phyloP scores from a whole-genome alignment of 1,284 basidiomycete species.

The Cutaneotrichosporon mucoides region DNA sequence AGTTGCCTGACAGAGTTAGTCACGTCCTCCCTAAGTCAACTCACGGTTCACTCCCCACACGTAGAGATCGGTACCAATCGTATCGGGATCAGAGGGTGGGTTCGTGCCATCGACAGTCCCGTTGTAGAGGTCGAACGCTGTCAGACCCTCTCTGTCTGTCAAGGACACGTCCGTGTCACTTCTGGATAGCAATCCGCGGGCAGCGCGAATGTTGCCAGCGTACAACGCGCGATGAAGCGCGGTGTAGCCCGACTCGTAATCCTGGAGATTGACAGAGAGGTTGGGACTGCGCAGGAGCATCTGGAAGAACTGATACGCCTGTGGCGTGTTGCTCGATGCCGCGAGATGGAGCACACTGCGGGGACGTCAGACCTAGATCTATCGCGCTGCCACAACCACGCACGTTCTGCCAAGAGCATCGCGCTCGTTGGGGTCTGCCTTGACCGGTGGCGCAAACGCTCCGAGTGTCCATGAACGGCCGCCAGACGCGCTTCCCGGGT shows the following conservation, averaged over 20 bases:
- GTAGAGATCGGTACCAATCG: conserved; percentile 60
- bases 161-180: conserved; percentile 68
- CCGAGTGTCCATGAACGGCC: conserved; percentile 64
- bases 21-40: conserved; percentile 21
- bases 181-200: conserved; percentile 70
- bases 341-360: conserved; percentile 76
- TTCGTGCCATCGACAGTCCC: conserved; percentile 72
- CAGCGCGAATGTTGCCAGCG: conserved; percentile 73
- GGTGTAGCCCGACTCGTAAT: conserved; percentile 86
- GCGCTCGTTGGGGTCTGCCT: conserved; percentile 48
- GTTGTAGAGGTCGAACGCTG: conserved; percentile 91
- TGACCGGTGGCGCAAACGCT: conserved; percentile 49
- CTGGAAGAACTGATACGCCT: conserved; percentile 72
- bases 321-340: conserved; percentile 60
- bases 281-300: conserved; percentile 71
- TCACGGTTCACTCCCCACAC: conserved; percentile 85
- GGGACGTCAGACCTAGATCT: neutral
- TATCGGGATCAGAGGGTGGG: conserved; percentile 44
- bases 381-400: conserved; percentile 13
- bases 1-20: conserved; percentile 58
- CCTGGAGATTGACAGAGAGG: conserved; percentile 75
- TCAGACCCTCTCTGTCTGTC: conserved; percentile 87
- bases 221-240: conserved; percentile 89
- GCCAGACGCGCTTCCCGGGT: conserved; percentile 44
- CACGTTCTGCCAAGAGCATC: conserved; percentile 42